Evolutionary conservation across 805 yeast genomes (phyloP).

Genomic region (Kuraishia ogatae): DNA sequence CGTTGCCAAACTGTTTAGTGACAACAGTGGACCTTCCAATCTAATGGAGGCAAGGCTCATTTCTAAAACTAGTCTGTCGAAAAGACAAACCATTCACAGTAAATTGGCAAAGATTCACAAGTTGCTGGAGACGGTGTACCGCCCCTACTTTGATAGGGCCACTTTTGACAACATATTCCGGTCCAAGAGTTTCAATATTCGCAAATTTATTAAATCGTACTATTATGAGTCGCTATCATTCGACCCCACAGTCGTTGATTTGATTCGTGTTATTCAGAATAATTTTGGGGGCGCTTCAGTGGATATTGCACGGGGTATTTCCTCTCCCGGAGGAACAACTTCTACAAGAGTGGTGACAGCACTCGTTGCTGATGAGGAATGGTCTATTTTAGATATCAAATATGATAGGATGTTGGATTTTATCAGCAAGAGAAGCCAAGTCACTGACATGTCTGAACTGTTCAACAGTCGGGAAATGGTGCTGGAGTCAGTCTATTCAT

Average conservation of each 20-base stretch:
- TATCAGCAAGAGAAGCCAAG: neutral
- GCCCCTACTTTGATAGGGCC: neutral
- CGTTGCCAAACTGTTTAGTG: neutral
- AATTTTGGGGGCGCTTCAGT: neutral
- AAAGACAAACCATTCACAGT: neutral
- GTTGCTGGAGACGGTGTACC: neutral
- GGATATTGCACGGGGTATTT: neutral
- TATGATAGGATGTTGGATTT: neutral
- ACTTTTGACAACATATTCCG: neutral
- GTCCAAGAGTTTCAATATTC: neutral
- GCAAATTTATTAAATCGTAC: neutral
- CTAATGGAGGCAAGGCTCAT: neutral
- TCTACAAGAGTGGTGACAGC: neutral
- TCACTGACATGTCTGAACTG: neutral
- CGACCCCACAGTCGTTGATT: neutral
- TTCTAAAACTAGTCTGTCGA: neutral
- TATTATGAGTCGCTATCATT: neutral
- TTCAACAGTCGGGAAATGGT: neutral
- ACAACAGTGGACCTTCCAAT: neutral
- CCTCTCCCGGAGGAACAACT: neutral
- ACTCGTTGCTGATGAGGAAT: neutral
- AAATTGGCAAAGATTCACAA: neutral
- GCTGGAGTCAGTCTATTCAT: neutral
- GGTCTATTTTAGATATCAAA: neutral
- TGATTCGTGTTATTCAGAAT: neutral